Evolutionary conservation across 306 rosid genomes (phyloP), one percentile per base, ranked within the genome.

Genomic region (Parietaria judaica): DNA sequence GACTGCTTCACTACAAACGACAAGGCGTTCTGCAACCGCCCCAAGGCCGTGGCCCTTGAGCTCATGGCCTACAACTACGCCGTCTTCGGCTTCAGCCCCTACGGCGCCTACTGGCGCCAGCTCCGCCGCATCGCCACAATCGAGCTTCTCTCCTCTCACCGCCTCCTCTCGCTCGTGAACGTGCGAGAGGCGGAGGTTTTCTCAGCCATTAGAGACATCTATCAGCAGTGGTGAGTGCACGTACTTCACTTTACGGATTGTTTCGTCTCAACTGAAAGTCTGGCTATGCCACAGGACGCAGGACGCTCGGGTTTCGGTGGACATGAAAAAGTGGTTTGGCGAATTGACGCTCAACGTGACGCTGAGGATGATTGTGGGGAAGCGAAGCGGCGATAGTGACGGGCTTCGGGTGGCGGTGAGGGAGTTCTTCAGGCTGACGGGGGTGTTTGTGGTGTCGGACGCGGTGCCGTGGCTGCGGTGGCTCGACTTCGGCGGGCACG

Each of bases 401-500:
- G 17, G 38, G 17, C 59, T 12, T 13, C 55, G 54, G 11, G 39
- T 14, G 34, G 63, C 69, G 0, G 0, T 64, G 8, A 54, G 67
- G 50, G 46, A 51, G 3, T 65, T 68, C 7, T 74, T 71, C 34
- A 36, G 31, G 4, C 45, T 64, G 52, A 2, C 7, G 0, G 75
- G 65, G 6, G 14, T 14, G 1, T 65, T 72, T 52, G 61, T 65
- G 54, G 10, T 58, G 65, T 38, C 61, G 1, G 70, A 78, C 47
- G 63, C 66, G 3, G 13, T 70, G 6, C 73, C 79, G 0, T 69
- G 14, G 23, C 53, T 73, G 1, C 52, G 61, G 11, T 66, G 76
- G 73, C 63, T 78, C 39, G 82, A 78, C 51, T 56, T 78, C 45
- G 76, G 79, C 72, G 82, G 31, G 2, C 16, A 65, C 8, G 60